Conservation (phyloP, 345 rosid species). For the Trapa bicornis region DNA sequence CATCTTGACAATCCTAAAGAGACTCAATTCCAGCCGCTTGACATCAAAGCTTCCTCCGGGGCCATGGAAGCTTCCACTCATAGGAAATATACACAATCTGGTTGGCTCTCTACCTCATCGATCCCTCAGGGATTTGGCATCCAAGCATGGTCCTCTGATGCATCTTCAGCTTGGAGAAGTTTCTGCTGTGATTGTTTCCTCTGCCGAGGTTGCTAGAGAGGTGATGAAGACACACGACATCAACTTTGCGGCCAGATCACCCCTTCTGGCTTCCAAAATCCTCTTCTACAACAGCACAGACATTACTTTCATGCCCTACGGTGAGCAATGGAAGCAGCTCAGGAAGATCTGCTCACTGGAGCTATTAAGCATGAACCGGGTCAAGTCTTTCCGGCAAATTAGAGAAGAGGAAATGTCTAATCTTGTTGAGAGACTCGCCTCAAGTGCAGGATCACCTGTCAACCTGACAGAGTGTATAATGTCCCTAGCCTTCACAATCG, state of each 20-base stretch:
- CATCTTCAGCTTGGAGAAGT: slow-evolving; percentile 15
- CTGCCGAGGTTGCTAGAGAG: slow-evolving; percentile 16
- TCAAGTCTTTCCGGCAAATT: slow-evolving; percentile 11
- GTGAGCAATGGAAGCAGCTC: slow-evolving; percentile 22
- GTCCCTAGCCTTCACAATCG: not conserved
- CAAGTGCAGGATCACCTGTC: slow-evolving; percentile 9
- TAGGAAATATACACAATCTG: not conserved
- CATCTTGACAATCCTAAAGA: too few relatives aligned
- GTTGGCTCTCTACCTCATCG: not conserved
- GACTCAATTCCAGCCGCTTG: too few relatives aligned
- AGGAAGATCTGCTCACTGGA: slow-evolving; percentile 11
- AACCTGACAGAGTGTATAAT: slow-evolving; percentile 3
- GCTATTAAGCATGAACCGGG: slow-evolving; percentile 9
- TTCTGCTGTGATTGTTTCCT: slow-evolving; percentile 15
- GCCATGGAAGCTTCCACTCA: slow-evolving; percentile 4
- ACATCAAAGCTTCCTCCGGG: slow-evolving; percentile 6
- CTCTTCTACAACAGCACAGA: slow-evolving; percentile 4
- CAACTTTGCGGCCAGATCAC: slow-evolving; percentile 14
- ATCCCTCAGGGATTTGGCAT: not conserved
- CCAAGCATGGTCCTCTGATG: not conserved
- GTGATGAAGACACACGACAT: slow-evolving; percentile 19
- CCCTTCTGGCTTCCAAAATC: not conserved
- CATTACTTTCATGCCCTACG: slow-evolving; percentile 11
- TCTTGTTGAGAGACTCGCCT: slow-evolving; percentile 4
- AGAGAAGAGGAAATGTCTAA: slow-evolving; percentile 18